Base-by-base conservation (phyloP, 2,329 filamentous ascomycete genomes). In the Chaetomiaceae sp. region DNA sequence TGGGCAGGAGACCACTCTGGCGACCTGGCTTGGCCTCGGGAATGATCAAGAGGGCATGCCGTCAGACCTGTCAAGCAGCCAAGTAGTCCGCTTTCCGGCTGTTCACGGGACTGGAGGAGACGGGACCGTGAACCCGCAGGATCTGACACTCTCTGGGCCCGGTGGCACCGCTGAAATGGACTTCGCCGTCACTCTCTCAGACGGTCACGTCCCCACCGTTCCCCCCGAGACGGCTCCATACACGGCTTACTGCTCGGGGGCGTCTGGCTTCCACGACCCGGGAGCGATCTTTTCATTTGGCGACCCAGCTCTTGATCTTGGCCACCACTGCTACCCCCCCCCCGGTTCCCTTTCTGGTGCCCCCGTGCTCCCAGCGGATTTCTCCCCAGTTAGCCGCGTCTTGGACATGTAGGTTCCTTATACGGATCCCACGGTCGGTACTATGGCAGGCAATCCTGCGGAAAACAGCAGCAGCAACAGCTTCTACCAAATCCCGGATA, bases 351-450 rank as follows among this genome's bases (percentile, higher is more conserved):
- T 21, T 18, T 25, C 2, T 27, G 29, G 21, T 41, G 38, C 45
- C 25, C 5, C 16, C 16, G 21, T 37, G 53, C 44, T 20, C 29
- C 10, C 23, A 32, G 53, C 42, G 44, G 29, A 44, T 49, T 27
- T 21, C 43, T 14, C 43, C n/a, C 7, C n/a, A 21, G 48, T 23
- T 11, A 45, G 48, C 30, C 48, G 42, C 48, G 53, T n/a, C 48
- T 18, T 25, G 41, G 44, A 46, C 11, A 18, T 18, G 2, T 55
- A 52, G 48, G 25, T 23, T 43, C 36, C 27, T 2, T 3, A 10
- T 13, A n/a, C 29, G n/a, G n/a, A n/a, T n/a, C n/a, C n/a, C 34
- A 46, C 23, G 21, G 11, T 0, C 1, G 16, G 21, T 34, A 41
- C 23, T 9, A 33, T 42, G 45, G 34, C 4, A 23, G 27, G 29